phyloP scores from a whole-genome alignment of 2,329 filamentous ascomycete genomes.

The Acephala macrosclerotiorum region DNA sequence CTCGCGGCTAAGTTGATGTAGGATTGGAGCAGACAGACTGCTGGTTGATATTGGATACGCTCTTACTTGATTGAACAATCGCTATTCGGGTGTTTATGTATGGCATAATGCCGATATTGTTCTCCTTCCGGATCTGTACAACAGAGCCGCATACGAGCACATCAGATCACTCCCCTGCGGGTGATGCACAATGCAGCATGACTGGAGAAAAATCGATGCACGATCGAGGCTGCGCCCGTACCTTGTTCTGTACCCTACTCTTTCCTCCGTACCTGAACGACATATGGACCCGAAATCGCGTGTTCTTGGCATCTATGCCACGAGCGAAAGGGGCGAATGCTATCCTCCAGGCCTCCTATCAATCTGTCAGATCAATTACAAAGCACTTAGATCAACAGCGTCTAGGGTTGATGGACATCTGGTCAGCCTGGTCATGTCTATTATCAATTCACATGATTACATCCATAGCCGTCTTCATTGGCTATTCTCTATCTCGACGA shows the following conservation, averaged over 20 bases:
- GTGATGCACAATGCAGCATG: constrained; percentile 3
- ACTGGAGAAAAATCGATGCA: constrained; percentile 1
- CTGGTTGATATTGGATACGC: background rate
- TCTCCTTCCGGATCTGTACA: constrained; percentile 5
- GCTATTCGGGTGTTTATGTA: background rate
- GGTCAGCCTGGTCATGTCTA: constrained; percentile 10
- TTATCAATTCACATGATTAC: background rate
- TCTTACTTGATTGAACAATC: background rate
- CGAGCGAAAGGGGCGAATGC: background rate
- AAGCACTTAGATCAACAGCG: background rate
- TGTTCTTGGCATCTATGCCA: background rate
- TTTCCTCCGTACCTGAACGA: background rate
- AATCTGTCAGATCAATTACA: constrained; percentile 1
- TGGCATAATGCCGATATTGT: background rate
- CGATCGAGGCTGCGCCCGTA: background rate
- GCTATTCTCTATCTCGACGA: constrained; percentile 1
- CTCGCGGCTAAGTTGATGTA: background rate
- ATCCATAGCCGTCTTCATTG: background rate
- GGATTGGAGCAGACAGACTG: background rate
- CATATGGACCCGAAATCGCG: background rate
- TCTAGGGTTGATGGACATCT: background rate
- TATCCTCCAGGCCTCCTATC: background rate
- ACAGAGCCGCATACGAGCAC: constrained; percentile 2
- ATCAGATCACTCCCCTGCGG: background rate
- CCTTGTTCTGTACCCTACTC: background rate